Percentiles rank a stretch among this genome's conserved stretches.
Conservation (phyloP, 306 rosid genomes). For the Cicer bijugum region DNA sequence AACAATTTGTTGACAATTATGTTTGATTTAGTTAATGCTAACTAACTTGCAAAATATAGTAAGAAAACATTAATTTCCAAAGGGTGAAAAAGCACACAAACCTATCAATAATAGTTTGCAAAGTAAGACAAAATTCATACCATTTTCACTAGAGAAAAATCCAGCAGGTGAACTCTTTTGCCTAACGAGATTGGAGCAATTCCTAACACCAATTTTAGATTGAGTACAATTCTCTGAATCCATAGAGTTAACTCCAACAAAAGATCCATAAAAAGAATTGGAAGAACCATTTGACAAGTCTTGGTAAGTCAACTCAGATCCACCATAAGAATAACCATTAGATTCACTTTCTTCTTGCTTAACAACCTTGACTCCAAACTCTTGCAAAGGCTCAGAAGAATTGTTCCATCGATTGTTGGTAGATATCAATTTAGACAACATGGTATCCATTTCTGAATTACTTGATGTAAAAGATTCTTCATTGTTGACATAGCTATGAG, state of each 20-base stretch:
- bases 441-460: slow-evolving; percentile 64
- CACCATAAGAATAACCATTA: slow-evolving; percentile 48
- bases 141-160: slow-evolving; percentile 64
- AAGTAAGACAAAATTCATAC: slow-evolving; percentile 47
- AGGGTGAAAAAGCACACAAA: not conserved
- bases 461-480: slow-evolving; percentile 56
- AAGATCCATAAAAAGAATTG: slow-evolving; percentile 53
- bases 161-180: slow-evolving; percentile 77
- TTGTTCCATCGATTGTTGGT: slow-evolving; percentile 54
- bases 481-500: slow-evolving; percentile 34
- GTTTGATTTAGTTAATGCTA: not conserved
- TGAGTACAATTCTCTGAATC: slow-evolving; percentile 46
- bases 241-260: slow-evolving; percentile 43
- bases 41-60: slow-evolving; percentile 15
- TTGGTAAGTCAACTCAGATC: slow-evolving; percentile 55
- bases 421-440: slow-evolving; percentile 55
- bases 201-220: slow-evolving; percentile 51
- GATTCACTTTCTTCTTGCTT: slow-evolving; percentile 62
- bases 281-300: slow-evolving; percentile 43
- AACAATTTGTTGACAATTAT: no score
- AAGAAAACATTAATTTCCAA: no score
- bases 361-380: slow-evolving; percentile 50
- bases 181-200: slow-evolving; percentile 58
- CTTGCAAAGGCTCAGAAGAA: slow-evolving; percentile 45
- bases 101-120: not conserved